A percentile compares a stretch with the other conserved stretches of the same genome.
Evolutionary conservation across 2,329 filamentous ascomycete species (phyloP).

Genomic region (Neonectria punicea): DNA sequence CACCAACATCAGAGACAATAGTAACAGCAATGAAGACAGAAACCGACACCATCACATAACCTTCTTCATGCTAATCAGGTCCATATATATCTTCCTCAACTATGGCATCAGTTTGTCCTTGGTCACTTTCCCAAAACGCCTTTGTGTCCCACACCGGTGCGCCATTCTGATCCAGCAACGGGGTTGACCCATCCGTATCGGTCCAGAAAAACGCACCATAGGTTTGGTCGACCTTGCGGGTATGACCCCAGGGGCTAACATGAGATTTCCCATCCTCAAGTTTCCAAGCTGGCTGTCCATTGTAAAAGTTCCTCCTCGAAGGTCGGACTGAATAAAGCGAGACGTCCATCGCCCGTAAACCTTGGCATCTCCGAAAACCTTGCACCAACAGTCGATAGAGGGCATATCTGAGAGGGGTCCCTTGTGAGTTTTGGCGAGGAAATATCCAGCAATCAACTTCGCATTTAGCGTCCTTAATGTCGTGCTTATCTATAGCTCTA

Average conservation of each 20-base stretch:
- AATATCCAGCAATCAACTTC: slow-evolving; percentile 13
- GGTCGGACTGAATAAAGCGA: slow-evolving; percentile 2
- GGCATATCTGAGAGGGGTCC: slow-evolving; percentile 4
- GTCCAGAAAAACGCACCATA: slow-evolving; percentile 6
- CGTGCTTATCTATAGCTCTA: slow-evolving; percentile 3
- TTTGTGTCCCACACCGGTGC: background rate
- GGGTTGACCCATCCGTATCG: slow-evolving; percentile 4
- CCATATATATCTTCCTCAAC: background rate
- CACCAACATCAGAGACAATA: no score
- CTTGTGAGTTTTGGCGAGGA: background rate
- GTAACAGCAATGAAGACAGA: no score
- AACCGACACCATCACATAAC: no score
- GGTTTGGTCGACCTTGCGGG: background rate
- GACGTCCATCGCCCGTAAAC: background rate
- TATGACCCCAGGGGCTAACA: slow-evolving; percentile 3
- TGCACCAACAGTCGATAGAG: slow-evolving; percentile 8
- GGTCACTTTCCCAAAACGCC: background rate
- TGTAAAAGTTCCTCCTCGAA: slow-evolving; percentile 1
- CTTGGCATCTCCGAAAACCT: slow-evolving; percentile 12
- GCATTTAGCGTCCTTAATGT: slow-evolving; percentile 12
- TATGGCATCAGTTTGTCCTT: background rate
- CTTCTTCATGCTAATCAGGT: background rate
- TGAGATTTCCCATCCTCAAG: slow-evolving; percentile 6
- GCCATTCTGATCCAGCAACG: slow-evolving; percentile 5
- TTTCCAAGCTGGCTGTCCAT: slow-evolving; percentile 6